These are phyloP conservation scores for Ensete glaucum DNA, from an alignment of 176 grass and related monocot species.

Conservation along the genomic window DNA sequence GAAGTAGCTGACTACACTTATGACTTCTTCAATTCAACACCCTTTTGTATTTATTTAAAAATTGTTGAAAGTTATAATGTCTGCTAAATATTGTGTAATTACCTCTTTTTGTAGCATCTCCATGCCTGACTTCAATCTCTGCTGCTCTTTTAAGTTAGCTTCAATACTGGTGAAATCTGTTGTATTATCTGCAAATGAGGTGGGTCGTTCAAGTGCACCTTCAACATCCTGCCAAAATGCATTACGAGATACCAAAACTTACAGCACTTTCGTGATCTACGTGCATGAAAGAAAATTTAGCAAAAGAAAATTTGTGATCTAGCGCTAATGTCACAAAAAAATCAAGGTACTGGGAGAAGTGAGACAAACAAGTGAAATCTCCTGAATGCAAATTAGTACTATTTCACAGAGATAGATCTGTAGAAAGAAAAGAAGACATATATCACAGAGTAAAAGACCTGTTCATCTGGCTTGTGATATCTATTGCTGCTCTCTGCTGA, in stretches of 20 bases:
- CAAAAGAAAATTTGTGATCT: background rate
- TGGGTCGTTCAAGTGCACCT: slow-evolving; percentile 19
- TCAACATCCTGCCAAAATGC: slow-evolving; percentile 33
- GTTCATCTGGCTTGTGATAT: no score
- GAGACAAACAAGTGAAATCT: no score
- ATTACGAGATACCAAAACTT: slow-evolving; percentile 17
- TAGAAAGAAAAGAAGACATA: no score
- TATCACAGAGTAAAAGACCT: no score
- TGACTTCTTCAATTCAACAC: no score
- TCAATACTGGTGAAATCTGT: slow-evolving; percentile 24
- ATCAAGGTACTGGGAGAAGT: no score
- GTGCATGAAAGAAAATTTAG: background rate
- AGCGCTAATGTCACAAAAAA: no score
- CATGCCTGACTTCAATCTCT: slow-evolving; percentile 52
- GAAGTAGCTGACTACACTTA: no score
- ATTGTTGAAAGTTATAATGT: background rate
- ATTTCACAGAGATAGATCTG: no score
- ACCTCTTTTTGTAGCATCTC: slow-evolving; percentile 86
- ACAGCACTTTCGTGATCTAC: background rate
- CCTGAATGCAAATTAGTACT: no score
- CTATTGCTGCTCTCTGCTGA: no score
- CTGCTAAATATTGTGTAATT: slow-evolving; percentile 4
- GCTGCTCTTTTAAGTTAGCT: slow-evolving; percentile 60
- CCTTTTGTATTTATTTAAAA: no score
- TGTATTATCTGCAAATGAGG: slow-evolving; percentile 22